Evolutionary conservation across 306 rosid genomes (phyloP), one percentile per base, ranked within the genome.

Genomic region (Prunus padus): DNA sequence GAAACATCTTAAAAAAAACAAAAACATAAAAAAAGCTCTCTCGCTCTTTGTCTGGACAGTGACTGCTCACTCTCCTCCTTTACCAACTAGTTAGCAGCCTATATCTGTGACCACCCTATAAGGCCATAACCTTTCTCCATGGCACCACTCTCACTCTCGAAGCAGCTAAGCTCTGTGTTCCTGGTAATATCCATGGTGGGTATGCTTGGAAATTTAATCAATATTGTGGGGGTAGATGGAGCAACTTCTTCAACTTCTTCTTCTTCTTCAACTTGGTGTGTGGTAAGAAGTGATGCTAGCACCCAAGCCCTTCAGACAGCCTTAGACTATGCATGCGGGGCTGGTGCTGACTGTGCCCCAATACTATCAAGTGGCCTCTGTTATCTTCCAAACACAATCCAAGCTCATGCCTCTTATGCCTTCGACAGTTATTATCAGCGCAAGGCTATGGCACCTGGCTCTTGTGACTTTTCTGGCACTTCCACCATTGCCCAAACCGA

Each of bases 331-430:
- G 96, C 97, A 18, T 95, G 99, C 60, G 81, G 82, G 0, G 47
- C 89, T 3, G 97, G 97, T 1, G 97, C 92, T 11, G 97, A 95
- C 69, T 95, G 99, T 82, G 30, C 52, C 5, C 82, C 97, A 3
- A 56, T 95, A 25, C 93, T 81, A 45, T 5, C 92, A 0, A 75
- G 83, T 56, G 97, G 96, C 0, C 88, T 95, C 7, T 95, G 99
- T 28, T 95, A 73, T 67, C 92, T 95, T 0, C 99, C 99, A 0
- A 95, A 95, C 75, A 92, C 97, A 22, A 80, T 95, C 76, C 99
- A 89, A 59, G 99, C 98, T 13, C 99, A 90, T 60, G 84, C 99
- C 79, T 95, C 99, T 11, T 96, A 90, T 67, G 99, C 98, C 62
- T 96, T 90, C 89, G 80, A 96, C 68, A 92, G 96, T 76, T 92